Base-by-base conservation (phyloP, 768 basidiomycete species). In the Filobasidium wieringae region DNA sequence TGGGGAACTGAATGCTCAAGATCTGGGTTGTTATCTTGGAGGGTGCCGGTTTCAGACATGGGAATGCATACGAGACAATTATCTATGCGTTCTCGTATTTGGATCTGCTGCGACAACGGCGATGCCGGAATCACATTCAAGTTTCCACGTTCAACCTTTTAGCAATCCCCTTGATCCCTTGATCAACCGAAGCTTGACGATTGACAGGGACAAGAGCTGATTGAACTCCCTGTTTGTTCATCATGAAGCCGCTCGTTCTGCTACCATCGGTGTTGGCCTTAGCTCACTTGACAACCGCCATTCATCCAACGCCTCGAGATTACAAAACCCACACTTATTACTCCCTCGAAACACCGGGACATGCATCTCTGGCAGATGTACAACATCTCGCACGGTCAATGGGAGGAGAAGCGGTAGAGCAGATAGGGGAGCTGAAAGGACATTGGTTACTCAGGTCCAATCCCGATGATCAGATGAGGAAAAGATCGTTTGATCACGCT, bases 401-500 rank as follows among this genome's bases (percentile, higher is more conserved):
- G 11, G 83, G 83, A 14, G 84, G 89, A 22, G 85, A 96, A 74
- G 76, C 95, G 49, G 85, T 97, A 57, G 88, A 92, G 69, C 85
- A 82, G 64, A 84, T 83, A 26, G 91, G 95, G 51, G 85, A 91
- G 69, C 80, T 99, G 5, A 69, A 74, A 29, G 78, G 88, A 55
- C 80, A 87, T 74, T 99, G 88, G 87, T 77, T 99, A 17, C 83
- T 95, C 43, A 81, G 88, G 26, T n/a, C n/a, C n/a, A n/a, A n/a
- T n/a, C n/a, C n/a, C n/a, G 75, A 78, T 39, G 51, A 49, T 19
- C 29, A 61, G 29, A 31, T 7, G 54, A 12, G 30, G 51, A 24
- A 36, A 61, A 51, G 37, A 53, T 66, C 32, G 72, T 76, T 65
- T 72, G 71, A 61, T 75, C 77, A 63, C 62, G 47, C 58, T 49